Evolutionary conservation across 176 grass and related monocot species (phyloP).

Genomic region (Triticum timopheevii): DNA sequence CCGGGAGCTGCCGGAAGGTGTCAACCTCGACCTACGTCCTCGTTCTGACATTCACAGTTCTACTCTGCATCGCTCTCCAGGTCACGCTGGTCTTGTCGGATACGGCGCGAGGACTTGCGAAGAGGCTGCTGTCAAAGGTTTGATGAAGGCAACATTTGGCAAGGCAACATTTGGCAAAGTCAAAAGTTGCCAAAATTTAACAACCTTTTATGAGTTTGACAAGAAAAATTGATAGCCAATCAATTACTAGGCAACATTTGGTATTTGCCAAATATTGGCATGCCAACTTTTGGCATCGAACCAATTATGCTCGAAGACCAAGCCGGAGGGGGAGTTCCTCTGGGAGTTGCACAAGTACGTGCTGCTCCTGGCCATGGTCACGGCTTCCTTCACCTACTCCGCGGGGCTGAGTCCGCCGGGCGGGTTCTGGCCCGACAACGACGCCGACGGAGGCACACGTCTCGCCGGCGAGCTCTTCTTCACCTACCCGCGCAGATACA

Average conservation of each 20-base stretch:
- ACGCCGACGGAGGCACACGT: neutral
- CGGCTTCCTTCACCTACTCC: constrained; percentile 40
- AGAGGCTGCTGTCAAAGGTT: too few species aligned
- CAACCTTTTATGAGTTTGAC: too few species aligned
- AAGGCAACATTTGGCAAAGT: too few species aligned
- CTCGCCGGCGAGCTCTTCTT: constrained; percentile 34
- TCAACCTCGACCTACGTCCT: constrained; percentile 48
- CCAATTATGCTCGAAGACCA: too few species aligned
- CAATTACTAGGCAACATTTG: too few species aligned
- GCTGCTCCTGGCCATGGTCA: constrained; percentile 40
- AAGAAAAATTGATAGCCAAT: too few species aligned
- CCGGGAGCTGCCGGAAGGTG: constrained; percentile 42
- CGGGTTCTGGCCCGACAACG: constrained; percentile 38
- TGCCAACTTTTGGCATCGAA: too few species aligned
- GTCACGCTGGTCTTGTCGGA: too few species aligned
- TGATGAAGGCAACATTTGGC: too few species aligned
- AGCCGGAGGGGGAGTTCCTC: constrained; percentile 18
- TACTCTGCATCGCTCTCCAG: constrained; percentile 16
- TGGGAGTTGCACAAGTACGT: constrained; percentile 50
- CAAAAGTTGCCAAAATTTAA: too few species aligned
- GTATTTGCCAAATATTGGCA: too few species aligned
- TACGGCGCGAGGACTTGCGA: too few species aligned
- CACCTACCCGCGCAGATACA: constrained; percentile 18
- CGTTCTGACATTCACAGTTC: constrained; percentile 21
- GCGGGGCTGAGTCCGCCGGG: constrained; percentile 49